Base-by-base conservation (phyloP, 306 rosid species). In the Gillenia trifoliata region DNA sequence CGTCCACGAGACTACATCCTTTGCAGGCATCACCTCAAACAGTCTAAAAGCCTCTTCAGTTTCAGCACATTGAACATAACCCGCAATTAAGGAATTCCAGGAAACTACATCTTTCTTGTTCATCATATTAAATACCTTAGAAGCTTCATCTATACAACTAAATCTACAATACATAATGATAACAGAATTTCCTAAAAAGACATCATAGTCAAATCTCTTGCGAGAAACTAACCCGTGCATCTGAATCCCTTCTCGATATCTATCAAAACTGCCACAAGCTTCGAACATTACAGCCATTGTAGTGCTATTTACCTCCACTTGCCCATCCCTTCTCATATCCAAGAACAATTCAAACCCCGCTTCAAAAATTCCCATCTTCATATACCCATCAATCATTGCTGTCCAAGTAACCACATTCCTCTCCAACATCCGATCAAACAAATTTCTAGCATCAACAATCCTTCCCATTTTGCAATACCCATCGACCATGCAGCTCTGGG, bases 381-480 rank as follows among this genome's bases (percentile, higher is more conserved):
- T 86, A 66, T 80, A 86, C 73, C 95, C 97, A 79, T 93, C 83
- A 62, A 90, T 87, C 91, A 90, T 89, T 19, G 90, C 72, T 45
- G 97, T 89, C 98, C 97, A 93, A 67, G 89, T 82, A 74, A 90
- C 87, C 75, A 89, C 90, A 60, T 83, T 90, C 78, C 86, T 88
- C 65, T 82, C 87, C 3, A 82, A 85, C 90, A 89, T 90, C 74
- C 65, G 72, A 66, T 90, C 93, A 82, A 90, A 93, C 86, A 93
- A 73, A 19, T 60, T 68, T 75, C 89, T 81, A 43, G 98, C 98
- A 74, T 73, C 82, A 41, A 13, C 73, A 82, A 88, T 57, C 77
- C 74, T 89, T 68, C 90, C 92, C 55, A 76, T 75, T 77, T 85
- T 91, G 83, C 98, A 93, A 67, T 83, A 86, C 33, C 97, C 97